Conservation (phyloP, 148 eudicot genomes). For the Nepenthes gracilis region DNA sequence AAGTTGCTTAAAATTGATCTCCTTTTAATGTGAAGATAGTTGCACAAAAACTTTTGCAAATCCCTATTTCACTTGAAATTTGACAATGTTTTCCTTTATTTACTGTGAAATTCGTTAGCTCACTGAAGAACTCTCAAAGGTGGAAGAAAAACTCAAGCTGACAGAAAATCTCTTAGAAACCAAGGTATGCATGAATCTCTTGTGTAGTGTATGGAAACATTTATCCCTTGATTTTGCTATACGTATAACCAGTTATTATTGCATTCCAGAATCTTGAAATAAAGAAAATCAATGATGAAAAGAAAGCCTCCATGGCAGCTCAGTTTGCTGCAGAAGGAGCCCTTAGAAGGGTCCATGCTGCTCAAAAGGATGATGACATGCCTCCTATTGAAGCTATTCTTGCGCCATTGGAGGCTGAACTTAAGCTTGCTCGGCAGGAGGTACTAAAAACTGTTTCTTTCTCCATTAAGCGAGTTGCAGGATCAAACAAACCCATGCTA, state of each 20-base stretch:
- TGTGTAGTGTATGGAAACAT: neutral
- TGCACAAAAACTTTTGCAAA: neutral
- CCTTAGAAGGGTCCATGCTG: slow-evolving; percentile 80
- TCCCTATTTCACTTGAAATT: neutral
- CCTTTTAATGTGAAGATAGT: neutral
- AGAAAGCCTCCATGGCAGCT: slow-evolving; percentile 83
- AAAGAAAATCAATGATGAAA: slow-evolving; percentile 73
- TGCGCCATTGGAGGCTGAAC: slow-evolving; percentile 78
- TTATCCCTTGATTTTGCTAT: neutral
- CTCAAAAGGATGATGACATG: slow-evolving; percentile 83
- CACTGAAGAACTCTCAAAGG: slow-evolving; percentile 53
- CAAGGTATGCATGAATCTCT: slow-evolving; percentile 31
- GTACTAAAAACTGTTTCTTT: slow-evolving; percentile 11
- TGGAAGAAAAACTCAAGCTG: slow-evolving; percentile 64
- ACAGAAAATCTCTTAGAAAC: slow-evolving; percentile 64
- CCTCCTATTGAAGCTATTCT: slow-evolving; percentile 86
- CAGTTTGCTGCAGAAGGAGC: slow-evolving; percentile 88
- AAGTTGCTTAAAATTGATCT: neutral
- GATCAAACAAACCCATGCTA: too few species aligned
- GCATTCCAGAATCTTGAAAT: slow-evolving; percentile 64
- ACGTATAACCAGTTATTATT: slow-evolving; percentile 3
- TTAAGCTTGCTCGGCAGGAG: slow-evolving; percentile 73
- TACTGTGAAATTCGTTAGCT: slow-evolving; percentile 24
- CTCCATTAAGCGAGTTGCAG: neutral
- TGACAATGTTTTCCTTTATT: slow-evolving; percentile 7